These are phyloP conservation scores for Hypoxylon sp. DNA, from an alignment of 2,329 filamentous ascomycete genomes.

Conservation along the genomic window DNA sequence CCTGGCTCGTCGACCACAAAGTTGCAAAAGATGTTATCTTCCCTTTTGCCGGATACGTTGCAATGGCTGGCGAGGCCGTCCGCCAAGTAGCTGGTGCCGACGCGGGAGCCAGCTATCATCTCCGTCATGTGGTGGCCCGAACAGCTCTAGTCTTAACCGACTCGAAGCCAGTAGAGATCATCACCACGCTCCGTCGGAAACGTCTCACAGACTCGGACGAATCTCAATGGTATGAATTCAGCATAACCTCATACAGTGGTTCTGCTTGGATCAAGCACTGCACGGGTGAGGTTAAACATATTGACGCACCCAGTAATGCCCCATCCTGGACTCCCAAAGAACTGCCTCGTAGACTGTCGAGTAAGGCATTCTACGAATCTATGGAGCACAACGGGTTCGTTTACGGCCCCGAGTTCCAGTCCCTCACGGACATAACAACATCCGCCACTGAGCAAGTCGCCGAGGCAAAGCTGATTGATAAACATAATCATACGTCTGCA, in stretches of 20 bases:
- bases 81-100: constrained; percentile 41
- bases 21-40: constrained; percentile 50
- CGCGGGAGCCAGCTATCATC: constrained; percentile 43
- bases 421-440: constrained; percentile 47
- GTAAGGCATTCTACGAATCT: constrained; percentile 48
- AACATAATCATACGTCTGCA: constrained; percentile 41
- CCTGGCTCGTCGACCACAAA: constrained; percentile 53
- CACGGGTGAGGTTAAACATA: constrained; percentile 46
- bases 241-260: constrained; percentile 51
- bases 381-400: constrained; percentile 52
- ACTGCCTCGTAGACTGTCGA: constrained; percentile 46
- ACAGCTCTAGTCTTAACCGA: constrained; percentile 55
- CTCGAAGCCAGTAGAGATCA: constrained; percentile 51
- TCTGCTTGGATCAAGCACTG: constrained; percentile 53
- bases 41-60: constrained; percentile 53
- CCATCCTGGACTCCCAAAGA: constrained; percentile 22
- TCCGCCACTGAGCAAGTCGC: constrained; percentile 43
- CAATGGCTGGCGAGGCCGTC: constrained; percentile 52
- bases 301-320: constrained; percentile 18
- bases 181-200: constrained; percentile 52
- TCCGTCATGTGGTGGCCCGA: constrained; percentile 53
- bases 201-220: constrained; percentile 48
- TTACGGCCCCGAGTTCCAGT: constrained; percentile 54
- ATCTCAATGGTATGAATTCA: constrained; percentile 54
- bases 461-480: constrained; percentile 40